A percentile compares a stretch with the other conserved stretches of the same genome.
These are phyloP conservation scores for Fraxinus anomala DNA, from an alignment of 257 asterid genomes.

Conservation along the genomic window DNA sequence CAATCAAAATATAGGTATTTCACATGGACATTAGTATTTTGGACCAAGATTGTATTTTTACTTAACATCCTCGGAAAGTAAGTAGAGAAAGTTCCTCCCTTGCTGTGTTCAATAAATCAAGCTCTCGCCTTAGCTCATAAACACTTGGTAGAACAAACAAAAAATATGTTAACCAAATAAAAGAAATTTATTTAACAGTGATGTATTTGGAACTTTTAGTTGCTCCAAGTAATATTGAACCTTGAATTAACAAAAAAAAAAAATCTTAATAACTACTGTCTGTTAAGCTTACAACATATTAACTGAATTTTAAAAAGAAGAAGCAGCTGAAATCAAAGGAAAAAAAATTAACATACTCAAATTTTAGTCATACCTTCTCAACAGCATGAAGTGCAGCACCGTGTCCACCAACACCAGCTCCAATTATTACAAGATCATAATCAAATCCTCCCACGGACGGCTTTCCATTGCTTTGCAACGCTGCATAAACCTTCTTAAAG, in stretches of 20 bases:
- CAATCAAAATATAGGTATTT: background rate
- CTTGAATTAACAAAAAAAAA: background rate
- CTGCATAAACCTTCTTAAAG: constrained; percentile 45
- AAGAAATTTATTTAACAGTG: background rate
- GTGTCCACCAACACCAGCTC: constrained; percentile 98
- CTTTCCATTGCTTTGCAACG: constrained; percentile 51
- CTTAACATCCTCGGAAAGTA: background rate
- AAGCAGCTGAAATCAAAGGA: constrained; percentile 11
- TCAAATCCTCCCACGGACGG: constrained; percentile 56
- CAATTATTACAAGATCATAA: constrained; percentile 91
- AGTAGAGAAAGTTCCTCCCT: constrained; percentile 5
- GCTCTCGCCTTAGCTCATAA: constrained; percentile 9
- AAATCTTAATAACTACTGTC: background rate
- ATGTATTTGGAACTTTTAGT: background rate
- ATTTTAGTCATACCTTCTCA: constrained; percentile 56
- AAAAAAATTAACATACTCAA: constrained; percentile 10
- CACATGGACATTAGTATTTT: background rate
- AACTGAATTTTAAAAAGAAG: too few species aligned
- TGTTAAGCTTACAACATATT: background rate
- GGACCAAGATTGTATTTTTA: constrained; percentile 5
- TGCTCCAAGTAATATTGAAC: background rate
- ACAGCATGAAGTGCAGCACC: constrained; percentile 99
- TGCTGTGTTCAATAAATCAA: background rate
- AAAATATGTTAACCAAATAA: background rate
- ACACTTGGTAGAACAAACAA: background rate